Evolutionary conservation across 805 yeast species (phyloP).

Genomic region (Metschnikowia similis): DNA sequence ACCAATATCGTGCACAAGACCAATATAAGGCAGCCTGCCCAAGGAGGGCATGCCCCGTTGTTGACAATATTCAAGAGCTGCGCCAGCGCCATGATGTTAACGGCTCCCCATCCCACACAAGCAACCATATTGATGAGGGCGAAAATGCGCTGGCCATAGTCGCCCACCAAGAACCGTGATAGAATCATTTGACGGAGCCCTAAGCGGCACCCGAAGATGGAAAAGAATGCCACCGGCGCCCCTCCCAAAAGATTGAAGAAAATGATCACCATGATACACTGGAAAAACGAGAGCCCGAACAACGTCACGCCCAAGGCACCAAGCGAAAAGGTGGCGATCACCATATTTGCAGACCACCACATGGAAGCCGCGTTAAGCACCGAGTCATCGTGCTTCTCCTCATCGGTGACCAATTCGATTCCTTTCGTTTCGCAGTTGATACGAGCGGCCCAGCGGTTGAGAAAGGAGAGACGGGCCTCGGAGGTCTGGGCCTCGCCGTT

Average conservation of each 20-base stretch:
- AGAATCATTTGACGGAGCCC: constrained; percentile 88
- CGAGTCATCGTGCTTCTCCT: constrained; percentile 67
- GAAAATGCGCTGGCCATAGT: constrained; percentile 68
- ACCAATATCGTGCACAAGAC: constrained; percentile 64
- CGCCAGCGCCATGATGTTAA: constrained; percentile 85
- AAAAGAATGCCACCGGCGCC: constrained; percentile 75
- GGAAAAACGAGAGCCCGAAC: constrained; percentile 71
- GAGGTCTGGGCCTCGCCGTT: constrained; percentile 26
- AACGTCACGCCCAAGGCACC: constrained; percentile 62
- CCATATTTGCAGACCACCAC: constrained; percentile 92
- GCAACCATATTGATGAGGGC: constrained; percentile 76
- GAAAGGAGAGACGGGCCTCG: constrained; percentile 21
- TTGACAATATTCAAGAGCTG: constrained; percentile 77
- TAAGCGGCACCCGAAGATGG: constrained; percentile 75
- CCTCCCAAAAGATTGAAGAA: constrained; percentile 74
- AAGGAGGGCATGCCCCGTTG: constrained; percentile 64
- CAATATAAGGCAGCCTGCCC: constrained; percentile 85
- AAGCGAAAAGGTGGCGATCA: constrained; percentile 73
- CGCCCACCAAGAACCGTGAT: constrained; percentile 75
- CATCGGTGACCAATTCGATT: constrained; percentile 75
- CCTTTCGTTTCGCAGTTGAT: constrained; percentile 56
- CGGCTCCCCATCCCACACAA: constrained; percentile 95
- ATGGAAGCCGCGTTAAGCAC: constrained; percentile 70
- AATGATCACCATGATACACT: constrained; percentile 59
- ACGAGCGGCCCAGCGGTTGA: constrained; percentile 31